Base-by-base conservation (phyloP, 495 filamentous ascomycete genomes). In the Saxispiralis lemnorum region DNA sequence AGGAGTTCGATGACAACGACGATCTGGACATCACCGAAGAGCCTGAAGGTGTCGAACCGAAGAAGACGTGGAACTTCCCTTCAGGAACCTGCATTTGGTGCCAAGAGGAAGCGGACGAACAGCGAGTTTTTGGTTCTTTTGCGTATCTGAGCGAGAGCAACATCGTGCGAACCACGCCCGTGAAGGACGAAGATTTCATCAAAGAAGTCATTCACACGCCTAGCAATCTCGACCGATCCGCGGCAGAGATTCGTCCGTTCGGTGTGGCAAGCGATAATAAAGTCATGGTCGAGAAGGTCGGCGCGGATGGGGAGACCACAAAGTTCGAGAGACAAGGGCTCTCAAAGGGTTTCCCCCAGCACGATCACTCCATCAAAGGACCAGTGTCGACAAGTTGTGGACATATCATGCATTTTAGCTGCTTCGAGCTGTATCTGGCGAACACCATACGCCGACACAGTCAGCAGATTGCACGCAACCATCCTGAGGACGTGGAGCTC, bases 321-420 rank as follows among this genome's bases (percentile, higher is more conserved):
- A 65, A 75, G 34, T 69, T 68, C 31, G 85, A 89, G 52, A 76
- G 81, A 43, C 78, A 92, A 63, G 77, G 75, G 14, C 70, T 96
- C 15, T 88, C 85, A 36, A 87, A 85, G 60, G 89, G 89, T 1
- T 96, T 93, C 53, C 78, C 83, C 3, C 42, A 19, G 10, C 60
- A 75, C 9, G 65, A 66, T 18, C 70, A 76, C 32, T 75, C 71
- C 7, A 66, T 68, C 32, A 67, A 70, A n/a, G 92, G 86, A 0
- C 82, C 87, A 3, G 81, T 96, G 6, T 75, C 86, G 7, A 84
- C 83, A 33, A 83, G 88, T 21, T 99, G 89, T 61, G 88, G 86
- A 6, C 89, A 99, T 59, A 87, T 96, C 49, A 99, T 99, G 89
- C 89, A 99, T 56, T 99, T 83, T 55, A 73, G 73, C 28, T 99